These are phyloP conservation scores for Buxus sempervirens DNA, from an alignment of 164 flowering plant species.

Conservation along the genomic window DNA sequence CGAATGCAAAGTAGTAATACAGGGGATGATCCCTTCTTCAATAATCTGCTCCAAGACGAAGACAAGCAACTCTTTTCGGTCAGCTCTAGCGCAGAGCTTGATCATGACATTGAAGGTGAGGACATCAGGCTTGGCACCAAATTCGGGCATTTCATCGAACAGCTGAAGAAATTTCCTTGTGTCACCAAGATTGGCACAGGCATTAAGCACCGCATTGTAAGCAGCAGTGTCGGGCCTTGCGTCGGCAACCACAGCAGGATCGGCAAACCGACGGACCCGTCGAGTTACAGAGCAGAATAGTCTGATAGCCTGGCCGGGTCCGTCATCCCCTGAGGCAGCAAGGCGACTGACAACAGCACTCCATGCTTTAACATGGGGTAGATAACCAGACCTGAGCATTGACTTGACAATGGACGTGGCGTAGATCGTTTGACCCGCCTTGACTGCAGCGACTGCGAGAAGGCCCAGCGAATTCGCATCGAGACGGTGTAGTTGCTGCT, in stretches of 20 bases:
- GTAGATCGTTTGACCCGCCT: constrained; percentile 62
- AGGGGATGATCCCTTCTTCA: constrained; percentile 40
- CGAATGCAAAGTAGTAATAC: constrained; percentile 73
- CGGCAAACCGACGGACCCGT: constrained; percentile 42
- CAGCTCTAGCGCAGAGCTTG: constrained; percentile 75
- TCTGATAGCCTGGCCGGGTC: constrained; percentile 58
- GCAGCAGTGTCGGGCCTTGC: constrained; percentile 83
- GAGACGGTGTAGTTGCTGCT: constrained; percentile 84
- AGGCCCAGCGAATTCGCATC: constrained; percentile 94
- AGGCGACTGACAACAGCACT: constrained; percentile 86
- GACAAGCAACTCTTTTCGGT: constrained; percentile 71
- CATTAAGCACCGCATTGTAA: constrained; percentile 82
- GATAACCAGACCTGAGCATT: constrained; percentile 82
- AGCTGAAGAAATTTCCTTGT: constrained; percentile 39
- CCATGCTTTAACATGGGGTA: constrained; percentile 98
- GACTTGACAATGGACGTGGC: constrained; percentile 74
- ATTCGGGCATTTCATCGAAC: constrained; percentile 82
- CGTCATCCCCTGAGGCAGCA: constrained; percentile 66
- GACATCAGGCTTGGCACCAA: constrained; percentile 59
- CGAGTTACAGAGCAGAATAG: constrained; percentile 46
- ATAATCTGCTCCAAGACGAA: constrained; percentile 67
- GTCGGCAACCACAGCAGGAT: constrained; percentile 36
- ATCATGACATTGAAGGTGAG: constrained; percentile 85
- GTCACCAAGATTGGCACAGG: constrained; percentile 81
- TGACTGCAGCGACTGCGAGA: constrained; percentile 74